Percentiles rank a stretch among this genome's conserved stretches.
phyloP scores from a whole-genome alignment of 164 flowering plant species.

The Warburgia ugandensis region DNA sequence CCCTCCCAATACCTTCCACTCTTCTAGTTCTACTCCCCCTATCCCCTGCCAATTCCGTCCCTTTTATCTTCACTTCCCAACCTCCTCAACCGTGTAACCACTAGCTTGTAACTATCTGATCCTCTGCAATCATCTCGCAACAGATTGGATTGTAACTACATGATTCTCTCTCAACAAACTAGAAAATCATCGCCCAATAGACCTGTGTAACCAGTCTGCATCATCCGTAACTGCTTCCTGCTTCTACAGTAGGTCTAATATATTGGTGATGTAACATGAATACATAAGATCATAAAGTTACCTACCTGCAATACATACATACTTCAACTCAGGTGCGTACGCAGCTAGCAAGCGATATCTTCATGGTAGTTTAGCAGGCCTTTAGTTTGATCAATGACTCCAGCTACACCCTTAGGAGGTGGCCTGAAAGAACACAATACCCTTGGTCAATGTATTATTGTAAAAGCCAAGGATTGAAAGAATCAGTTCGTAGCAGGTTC shows the following conservation, averaged over 20 bases:
- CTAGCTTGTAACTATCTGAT: no score
- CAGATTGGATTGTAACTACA: no score
- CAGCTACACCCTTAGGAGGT: constrained; percentile 72
- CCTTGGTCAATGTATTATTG: neutral
- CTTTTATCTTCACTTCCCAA: no score
- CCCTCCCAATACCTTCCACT: no score
- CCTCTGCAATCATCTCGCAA: no score
- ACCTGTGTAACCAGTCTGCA: no score
- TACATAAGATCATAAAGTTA: constrained; percentile 15
- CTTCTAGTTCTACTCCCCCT: no score
- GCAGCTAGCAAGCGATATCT: constrained; percentile 63
- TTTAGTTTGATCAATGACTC: constrained; percentile 95
- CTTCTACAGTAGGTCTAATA: neutral
- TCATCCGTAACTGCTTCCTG: neutral
- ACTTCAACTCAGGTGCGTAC: constrained; percentile 60
- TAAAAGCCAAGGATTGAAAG: neutral
- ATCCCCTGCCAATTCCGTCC: no score
- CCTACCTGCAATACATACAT: constrained; percentile 93
- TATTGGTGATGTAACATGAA: neutral
- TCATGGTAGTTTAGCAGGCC: constrained; percentile 74
- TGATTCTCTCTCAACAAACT: no score
- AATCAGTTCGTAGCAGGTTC: neutral
- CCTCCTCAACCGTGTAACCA: no score
- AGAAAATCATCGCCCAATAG: neutral
- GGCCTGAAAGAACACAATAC: constrained; percentile 41